A percentile compares a stretch with the other conserved stretches of the same genome.
Evolutionary conservation across 179 eudicot genomes (phyloP).

Genomic region (Silene vulgaris): DNA sequence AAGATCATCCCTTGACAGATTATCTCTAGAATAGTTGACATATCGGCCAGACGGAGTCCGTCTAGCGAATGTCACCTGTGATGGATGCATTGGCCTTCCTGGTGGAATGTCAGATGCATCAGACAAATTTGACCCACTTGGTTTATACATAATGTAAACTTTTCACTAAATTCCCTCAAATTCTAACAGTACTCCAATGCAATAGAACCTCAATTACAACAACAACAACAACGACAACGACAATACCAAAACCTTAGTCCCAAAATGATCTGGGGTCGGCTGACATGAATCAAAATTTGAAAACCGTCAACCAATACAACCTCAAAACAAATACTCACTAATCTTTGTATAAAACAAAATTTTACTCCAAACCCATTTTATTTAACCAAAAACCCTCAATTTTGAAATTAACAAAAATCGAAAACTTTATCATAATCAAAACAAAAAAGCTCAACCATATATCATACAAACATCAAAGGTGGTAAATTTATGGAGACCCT

Average conservation of each 20-base stretch:
- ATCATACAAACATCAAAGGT: slow-evolving; percentile 21
- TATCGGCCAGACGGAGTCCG: slow-evolving; percentile 49
- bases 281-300: too few relatives aligned
- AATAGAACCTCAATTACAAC: background rate
- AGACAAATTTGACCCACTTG: slow-evolving; percentile 44
- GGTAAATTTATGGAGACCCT: slow-evolving; percentile 16
- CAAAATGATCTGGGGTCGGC: too few relatives aligned
- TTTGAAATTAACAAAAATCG: background rate
- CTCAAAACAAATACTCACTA: background rate
- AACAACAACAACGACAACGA: too few relatives aligned
- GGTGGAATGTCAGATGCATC: slow-evolving; percentile 44
- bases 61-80: slow-evolving; percentile 36
- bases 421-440: background rate
- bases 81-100: slow-evolving; percentile 39
- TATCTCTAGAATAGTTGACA: slow-evolving; percentile 41
- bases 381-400: background rate
- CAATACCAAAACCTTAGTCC: too few relatives aligned
- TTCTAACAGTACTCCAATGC: background rate
- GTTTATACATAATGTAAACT: slow-evolving; percentile 29
- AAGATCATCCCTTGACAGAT: slow-evolving; percentile 43
- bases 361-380: background rate
- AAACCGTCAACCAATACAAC: background rate
- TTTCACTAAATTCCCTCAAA: background rate
- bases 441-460: slow-evolving; percentile 6
- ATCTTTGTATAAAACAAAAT: background rate